These are phyloP conservation scores for Diaporthe destruens DNA, from an alignment of 2,329 filamentous ascomycete genomes.

Conservation along the genomic window DNA sequence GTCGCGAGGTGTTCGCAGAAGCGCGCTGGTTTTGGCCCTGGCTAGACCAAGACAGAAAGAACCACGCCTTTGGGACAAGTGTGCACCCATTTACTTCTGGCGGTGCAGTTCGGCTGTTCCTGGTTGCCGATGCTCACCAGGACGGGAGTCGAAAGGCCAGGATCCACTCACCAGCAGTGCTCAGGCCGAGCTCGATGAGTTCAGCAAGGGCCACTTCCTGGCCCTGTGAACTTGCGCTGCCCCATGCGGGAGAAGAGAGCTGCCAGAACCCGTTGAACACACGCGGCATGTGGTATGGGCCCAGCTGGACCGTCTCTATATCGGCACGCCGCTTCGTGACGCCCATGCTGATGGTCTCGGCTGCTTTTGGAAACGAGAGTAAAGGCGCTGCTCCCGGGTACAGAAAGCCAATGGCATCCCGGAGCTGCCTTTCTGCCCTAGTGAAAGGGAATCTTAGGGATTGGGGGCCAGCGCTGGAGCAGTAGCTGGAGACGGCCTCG, in stretches of 20 bases:
- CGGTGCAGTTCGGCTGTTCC: neutral
- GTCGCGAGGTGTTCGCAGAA: neutral
- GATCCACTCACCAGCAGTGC: conserved; percentile 42
- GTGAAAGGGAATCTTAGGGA: conserved; percentile 46
- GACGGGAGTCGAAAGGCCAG: neutral
- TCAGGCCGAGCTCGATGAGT: conserved; percentile 47
- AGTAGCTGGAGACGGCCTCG: conserved; percentile 46
- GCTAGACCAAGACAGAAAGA: too few relatives aligned
- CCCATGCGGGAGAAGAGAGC: conserved; percentile 50
- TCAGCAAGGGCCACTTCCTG: conserved; percentile 47
- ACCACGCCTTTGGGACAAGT: too few relatives aligned
- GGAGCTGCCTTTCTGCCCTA: conserved; percentile 50
- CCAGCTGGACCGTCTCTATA: conserved; percentile 46
- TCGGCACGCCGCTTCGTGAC: neutral
- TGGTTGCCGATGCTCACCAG: neutral
- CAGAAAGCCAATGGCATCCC: conserved; percentile 47
- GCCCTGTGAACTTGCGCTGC: conserved; percentile 45
- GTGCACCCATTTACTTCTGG: too few relatives aligned
- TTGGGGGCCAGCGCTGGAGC: conserved; percentile 30
- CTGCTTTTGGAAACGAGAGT: neutral
- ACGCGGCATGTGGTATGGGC: conserved; percentile 44
- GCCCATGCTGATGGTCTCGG: neutral
- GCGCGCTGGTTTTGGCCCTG: neutral
- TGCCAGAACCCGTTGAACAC: conserved; percentile 52
- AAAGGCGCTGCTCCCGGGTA: conserved; percentile 43